phyloP scores from a whole-genome alignment of 176 grass and related monocot species.

The Aegilops bicornis region DNA sequence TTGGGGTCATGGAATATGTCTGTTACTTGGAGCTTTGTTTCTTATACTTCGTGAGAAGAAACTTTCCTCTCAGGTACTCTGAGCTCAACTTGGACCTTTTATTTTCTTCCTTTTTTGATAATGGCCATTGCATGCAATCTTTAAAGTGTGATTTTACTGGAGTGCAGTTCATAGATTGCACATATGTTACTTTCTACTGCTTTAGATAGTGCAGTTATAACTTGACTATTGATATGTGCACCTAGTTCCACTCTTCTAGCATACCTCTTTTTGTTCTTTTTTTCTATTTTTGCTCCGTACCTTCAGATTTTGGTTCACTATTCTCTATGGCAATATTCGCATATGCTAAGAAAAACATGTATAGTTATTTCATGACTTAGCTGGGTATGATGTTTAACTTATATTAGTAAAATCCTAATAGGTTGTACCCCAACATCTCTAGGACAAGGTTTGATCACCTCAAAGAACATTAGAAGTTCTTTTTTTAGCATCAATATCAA shows the following conservation, averaged over 20 bases:
- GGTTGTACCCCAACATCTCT: conserved; percentile 7
- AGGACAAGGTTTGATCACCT: conserved; percentile 5
- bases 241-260: background rate
- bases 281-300: background rate
- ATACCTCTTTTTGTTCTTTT: background rate
- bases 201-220: conserved; percentile 1
- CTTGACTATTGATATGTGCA: no score
- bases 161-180: background rate
- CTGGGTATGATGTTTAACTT: background rate
- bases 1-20: conserved; percentile 99
- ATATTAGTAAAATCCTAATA: conserved; percentile 4
- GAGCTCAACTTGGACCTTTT: background rate
- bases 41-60: conserved; percentile 96
- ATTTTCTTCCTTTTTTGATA: conserved; percentile 1
- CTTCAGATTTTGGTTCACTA: background rate
- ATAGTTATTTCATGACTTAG: conserved; percentile 4
- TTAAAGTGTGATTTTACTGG: background rate
- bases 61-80: conserved; percentile 83
- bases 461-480: background rate
- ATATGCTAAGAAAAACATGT: background rate
- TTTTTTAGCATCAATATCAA: conserved; percentile 3
- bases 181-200: conserved; percentile 3
- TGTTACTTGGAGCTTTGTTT: conserved; percentile 86
- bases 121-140: conserved; percentile 12
- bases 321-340: background rate